These are phyloP conservation scores for Beauveria asiatica DNA, from an alignment of 2,329 filamentous ascomycete genomes.

Conservation along the genomic window DNA sequence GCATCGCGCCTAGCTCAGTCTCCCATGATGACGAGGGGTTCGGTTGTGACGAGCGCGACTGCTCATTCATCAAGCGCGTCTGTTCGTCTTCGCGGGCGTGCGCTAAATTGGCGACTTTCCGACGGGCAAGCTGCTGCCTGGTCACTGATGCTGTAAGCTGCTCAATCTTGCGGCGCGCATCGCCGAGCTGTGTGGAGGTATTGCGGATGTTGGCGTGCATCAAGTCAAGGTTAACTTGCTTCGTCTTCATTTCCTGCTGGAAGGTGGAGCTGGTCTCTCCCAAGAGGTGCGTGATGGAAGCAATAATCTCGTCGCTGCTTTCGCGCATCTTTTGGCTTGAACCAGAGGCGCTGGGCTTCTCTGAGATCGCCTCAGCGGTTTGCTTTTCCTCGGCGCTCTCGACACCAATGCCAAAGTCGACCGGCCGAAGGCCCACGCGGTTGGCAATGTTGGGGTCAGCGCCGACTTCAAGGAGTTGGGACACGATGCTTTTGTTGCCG, in stretches of 20 bases:
- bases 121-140: slow-evolving; percentile 55
- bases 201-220: slow-evolving; percentile 75
- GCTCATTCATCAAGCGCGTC: slow-evolving; percentile 34
- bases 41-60: slow-evolving; percentile 31
- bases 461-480: slow-evolving; percentile 90
- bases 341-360: slow-evolving; percentile 36
- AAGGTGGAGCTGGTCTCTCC: slow-evolving; percentile 72
- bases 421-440: slow-evolving; percentile 74
- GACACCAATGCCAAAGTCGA: slow-evolving; percentile 89
- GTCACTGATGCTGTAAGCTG: slow-evolving; percentile 56
- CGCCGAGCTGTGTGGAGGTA: slow-evolving; percentile 68
- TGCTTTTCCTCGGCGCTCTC: slow-evolving; percentile 41
- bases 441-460: slow-evolving; percentile 91
- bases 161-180: slow-evolving; percentile 67
- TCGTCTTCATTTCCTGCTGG: slow-evolving; percentile 69
- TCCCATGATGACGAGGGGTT: slow-evolving; percentile 45
- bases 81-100: slow-evolving; percentile 66
- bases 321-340: slow-evolving; percentile 54
- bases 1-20: slow-evolving; percentile 40
- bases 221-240: slow-evolving; percentile 74
- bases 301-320: slow-evolving; percentile 70
- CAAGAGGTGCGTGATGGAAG: slow-evolving; percentile 74
- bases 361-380: slow-evolving; percentile 31
- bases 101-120: slow-evolving; percentile 71
- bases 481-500: slow-evolving; percentile 88